Base-by-base conservation (phyloP, 805 yeast species). In the Ogataea polymorpha region DNA sequence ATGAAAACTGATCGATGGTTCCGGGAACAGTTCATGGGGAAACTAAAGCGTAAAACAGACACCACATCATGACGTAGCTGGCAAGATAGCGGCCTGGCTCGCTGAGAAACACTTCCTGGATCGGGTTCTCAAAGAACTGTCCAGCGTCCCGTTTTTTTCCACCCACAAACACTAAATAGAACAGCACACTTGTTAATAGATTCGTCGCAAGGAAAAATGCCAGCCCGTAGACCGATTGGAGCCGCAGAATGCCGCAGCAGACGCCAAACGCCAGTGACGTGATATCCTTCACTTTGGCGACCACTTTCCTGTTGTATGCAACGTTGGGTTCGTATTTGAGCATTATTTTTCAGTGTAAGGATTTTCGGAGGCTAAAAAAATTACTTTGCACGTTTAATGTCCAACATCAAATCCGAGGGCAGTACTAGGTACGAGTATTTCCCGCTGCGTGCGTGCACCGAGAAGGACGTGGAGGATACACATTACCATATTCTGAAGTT, bases 401-500 rank as follows among this genome's bases (percentile, higher is more conserved):
- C 45, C 28, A 20, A 31, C 23, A 27, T 27, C 29, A 37, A 41
- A 23, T 37, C 23, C 23, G 39, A 34, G 30, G 39, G 39, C 13
- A 38, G 49, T 12, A 50, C 59, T n/a, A 48, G 53, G 32, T 61
- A 51, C 30, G 67, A 72, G 45, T 79, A 43, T n/a, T 60, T 79
- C 52, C 77, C 81, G 1, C 71, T 91, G 53, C 77, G 80, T 47
- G 84, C 93, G 10, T 85, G 91, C 51, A 71, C 86, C 0, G 67
- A 71, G 41, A 81, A 81, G 32, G 96, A 87, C 39, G 62, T 87
- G 23, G 79, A 77, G 33, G 85, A 83, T 46, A 73, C 82, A 35
- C 74, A 95, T 45, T 83, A 80, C 48, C 96, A 91, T 60, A 74
- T 91, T 17, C 62, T 90, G 65, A 83, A 83, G 62, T 88, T 91